phyloP scores from a whole-genome alignment of 1,139 yeast genomes.

The Oligophagozyma castellii region DNA sequence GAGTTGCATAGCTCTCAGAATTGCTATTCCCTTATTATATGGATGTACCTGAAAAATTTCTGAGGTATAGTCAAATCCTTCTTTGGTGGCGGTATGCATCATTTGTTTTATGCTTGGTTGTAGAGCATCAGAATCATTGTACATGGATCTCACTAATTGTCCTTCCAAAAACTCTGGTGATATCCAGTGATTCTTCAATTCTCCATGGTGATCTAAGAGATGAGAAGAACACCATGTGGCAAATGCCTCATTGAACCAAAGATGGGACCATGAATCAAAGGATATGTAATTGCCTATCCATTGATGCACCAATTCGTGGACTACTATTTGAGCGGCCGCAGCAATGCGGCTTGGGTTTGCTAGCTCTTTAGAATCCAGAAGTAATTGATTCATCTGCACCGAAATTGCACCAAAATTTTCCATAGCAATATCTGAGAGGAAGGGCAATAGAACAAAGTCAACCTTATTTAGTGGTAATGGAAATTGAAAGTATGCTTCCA shows the following conservation, averaged over 20 bases:
- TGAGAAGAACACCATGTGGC: constrained; percentile 55
- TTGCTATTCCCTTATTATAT: constrained; percentile 52
- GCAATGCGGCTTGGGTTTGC: constrained; percentile 15
- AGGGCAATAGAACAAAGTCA: constrained; percentile 55
- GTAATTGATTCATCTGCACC: constrained; percentile 38
- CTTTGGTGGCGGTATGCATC: constrained; percentile 24
- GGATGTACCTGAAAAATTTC: constrained; percentile 41
- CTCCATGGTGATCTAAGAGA: constrained; percentile 27
- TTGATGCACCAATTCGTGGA: constrained; percentile 64
- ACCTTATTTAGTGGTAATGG: constrained; percentile 46
- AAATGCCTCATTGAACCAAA: constrained; percentile 66
- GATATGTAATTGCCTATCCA: constrained; percentile 61
- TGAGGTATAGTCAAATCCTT: constrained; percentile 16
- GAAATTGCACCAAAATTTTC: constrained; percentile 65
- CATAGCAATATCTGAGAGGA: constrained; percentile 63
- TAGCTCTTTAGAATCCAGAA: constrained; percentile 27
- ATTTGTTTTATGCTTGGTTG: constrained; percentile 20
- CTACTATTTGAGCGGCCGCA: constrained; percentile 40
- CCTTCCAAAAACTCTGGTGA: constrained; percentile 15
- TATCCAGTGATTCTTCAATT: constrained; percentile 14
- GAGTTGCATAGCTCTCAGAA: constrained; percentile 42
- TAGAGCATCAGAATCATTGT: constrained; percentile 28
- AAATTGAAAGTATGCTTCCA: constrained; percentile 31
- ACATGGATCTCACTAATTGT: constrained; percentile 31
- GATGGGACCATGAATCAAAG: constrained; percentile 50